Percentiles rank a stretch among this genome's conserved stretches.
These are phyloP conservation scores for Colletotrichum sojae DNA, from an alignment of 2,329 filamentous ascomycete species.

Conservation along the genomic window DNA sequence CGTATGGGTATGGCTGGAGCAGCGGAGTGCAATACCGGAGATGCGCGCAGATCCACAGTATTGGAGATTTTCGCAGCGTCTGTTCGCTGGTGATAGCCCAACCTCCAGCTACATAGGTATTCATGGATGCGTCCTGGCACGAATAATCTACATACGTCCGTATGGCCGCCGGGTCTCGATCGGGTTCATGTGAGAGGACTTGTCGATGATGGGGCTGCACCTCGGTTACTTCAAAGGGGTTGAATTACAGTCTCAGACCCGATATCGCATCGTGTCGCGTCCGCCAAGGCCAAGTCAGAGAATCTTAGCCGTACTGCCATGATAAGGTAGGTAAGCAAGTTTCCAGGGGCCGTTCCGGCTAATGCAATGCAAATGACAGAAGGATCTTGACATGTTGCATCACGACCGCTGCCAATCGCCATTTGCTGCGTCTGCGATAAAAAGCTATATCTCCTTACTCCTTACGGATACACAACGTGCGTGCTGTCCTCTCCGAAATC, in stretches of 20 bases:
- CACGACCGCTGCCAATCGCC: not conserved
- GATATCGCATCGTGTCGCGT: constrained; percentile 13
- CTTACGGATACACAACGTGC: no score
- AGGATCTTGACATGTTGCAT: constrained; percentile 28
- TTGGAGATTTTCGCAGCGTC: constrained; percentile 15
- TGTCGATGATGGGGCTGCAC: not conserved
- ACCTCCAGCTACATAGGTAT: no score
- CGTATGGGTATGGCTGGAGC: not conserved
- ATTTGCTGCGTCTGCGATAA: not conserved
- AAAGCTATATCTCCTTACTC: no score
- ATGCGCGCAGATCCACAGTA: constrained; percentile 21
- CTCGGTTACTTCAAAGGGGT: not conserved
- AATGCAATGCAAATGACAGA: constrained; percentile 40
- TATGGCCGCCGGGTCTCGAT: constrained; percentile 7
- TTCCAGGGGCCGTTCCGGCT: constrained; percentile 35
- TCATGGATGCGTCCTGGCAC: not conserved
- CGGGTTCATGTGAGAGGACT: no score
- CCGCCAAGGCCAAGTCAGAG: constrained; percentile 23
- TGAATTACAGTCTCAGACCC: not conserved
- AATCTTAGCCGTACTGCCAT: no score
- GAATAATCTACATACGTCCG: constrained; percentile 25
- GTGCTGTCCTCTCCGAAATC: no score
- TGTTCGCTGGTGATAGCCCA: not conserved
- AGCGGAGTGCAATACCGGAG: constrained; percentile 14
- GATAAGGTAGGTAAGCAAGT: no score